Evolutionary conservation across 2,329 filamentous ascomycete species (phyloP).

Genomic region (Albophoma yamanashiensis): DNA sequence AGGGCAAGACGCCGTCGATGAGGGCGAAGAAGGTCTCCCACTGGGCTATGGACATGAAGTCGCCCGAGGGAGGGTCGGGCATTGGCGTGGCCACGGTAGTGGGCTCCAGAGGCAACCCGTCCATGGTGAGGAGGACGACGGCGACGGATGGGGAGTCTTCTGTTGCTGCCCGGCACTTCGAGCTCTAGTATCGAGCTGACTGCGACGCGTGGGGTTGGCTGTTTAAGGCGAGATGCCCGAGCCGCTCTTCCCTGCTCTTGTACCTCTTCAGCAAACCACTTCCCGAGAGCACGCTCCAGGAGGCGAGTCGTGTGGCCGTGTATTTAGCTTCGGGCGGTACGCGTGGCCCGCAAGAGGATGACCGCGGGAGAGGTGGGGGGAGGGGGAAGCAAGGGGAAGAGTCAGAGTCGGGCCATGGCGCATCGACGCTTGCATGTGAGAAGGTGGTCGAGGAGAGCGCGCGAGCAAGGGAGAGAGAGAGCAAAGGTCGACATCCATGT

Average conservation of each 20-base stretch:
- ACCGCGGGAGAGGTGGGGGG: not conserved
- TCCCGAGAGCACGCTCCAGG: too few relatives aligned
- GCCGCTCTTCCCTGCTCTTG: too few relatives aligned
- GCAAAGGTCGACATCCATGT: not conserved
- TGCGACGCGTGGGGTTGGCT: not conserved
- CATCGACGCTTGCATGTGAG: not conserved
- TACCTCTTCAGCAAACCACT: too few relatives aligned
- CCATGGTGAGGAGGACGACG: not conserved
- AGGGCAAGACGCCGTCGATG: constrained; percentile 49
- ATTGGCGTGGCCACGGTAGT: constrained; percentile 8
- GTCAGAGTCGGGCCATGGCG: not conserved
- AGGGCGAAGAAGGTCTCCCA: constrained; percentile 45
- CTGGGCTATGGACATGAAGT: constrained; percentile 35
- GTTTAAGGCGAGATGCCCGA: too few relatives aligned
- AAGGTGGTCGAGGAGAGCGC: not conserved
- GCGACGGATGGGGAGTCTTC: not conserved
- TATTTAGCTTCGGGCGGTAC: too few relatives aligned
- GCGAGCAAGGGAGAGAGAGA: not conserved
- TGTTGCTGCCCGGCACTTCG: not conserved
- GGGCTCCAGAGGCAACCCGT: not conserved
- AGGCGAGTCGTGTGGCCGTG: too few relatives aligned
- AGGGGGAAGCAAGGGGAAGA: too few relatives aligned
- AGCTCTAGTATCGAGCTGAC: not conserved
- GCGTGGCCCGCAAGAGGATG: too few relatives aligned
- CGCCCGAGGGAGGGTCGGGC: constrained; percentile 14